Evolutionary conservation across 352 stramenopile genomes (phyloP), one percentile per base, ranked within the genome.

Genomic region (Pythium myriotylum): DNA sequence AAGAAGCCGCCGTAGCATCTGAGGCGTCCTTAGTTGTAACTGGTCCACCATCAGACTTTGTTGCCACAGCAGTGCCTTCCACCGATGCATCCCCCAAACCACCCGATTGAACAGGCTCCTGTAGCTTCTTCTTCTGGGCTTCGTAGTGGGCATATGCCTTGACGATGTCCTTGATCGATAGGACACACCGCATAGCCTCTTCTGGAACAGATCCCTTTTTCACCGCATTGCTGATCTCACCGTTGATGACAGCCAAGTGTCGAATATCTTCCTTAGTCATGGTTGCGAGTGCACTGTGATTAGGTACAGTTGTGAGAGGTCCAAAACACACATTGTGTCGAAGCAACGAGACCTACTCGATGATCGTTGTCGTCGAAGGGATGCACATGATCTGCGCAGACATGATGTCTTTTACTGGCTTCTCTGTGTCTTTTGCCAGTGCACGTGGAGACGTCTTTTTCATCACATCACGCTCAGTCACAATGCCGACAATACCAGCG

Each of bases 201-300:
- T 89, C 81, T 3, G 84, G 85, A 14, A 94, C 85, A 0, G 75
- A 88, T 16, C 82, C 81, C 55, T 84, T 82, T 72, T 88, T 91
- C 10, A 87, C 78, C 3, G 79, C 77, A 40, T 81, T 85, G 51
- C 70, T 82, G 46, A 90, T 81, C 52, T 94, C 84, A 7, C 78
- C 81, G 48, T 87, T 88, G 41, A 94, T 88, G 40, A 94, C 85
- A 0, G 84, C 85, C 60, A 94, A 74, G 62, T 94, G 85, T 14
- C 85, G 79, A 52, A 92, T 88, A 47, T 94, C 89, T 37, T 94
- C 85, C 55, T 92, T 91, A n/a, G 81, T 88, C 85, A 94, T 92
- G 7, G 85, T 94, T 35, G 85, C 83, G 17, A 94, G 59, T 0
- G 85, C 84, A 61, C 85, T 92, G 63, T 6, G 59, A 35, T 14